Base-by-base conservation (phyloP, 768 basidiomycete species). In the Suillus americanus region DNA sequence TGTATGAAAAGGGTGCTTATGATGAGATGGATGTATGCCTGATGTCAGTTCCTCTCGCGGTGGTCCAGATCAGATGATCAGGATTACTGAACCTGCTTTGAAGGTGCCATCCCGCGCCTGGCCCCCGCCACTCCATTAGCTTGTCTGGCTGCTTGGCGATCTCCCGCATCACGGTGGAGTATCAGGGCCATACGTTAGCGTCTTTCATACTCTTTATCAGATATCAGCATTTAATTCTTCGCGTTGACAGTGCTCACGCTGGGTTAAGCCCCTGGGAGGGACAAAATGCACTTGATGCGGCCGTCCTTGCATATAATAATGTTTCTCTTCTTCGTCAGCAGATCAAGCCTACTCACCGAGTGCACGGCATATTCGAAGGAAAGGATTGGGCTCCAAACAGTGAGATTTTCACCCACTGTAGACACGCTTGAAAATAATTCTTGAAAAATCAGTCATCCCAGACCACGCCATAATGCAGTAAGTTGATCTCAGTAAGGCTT, bases 261-360 rank as follows among this genome's bases (percentile, higher is more conserved):
- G 86, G 87, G 3, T 79, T 88, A 18, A 87, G 87, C 20, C 91
- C 91, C n/a, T 92, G 91, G 91, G 89, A 91, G 71, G 91, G 90
- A 3, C 81, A 79, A 65, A 92, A 93, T 67, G 89, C 91, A 2
- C 77, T 92, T 10, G 91, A 94, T 72, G 92, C 92, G 0, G 91
- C 90, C 7, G 88, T 92, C 5, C 79, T 91, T 9, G 88, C 89
- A 13, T 93, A 93, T 71, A 88, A 84, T 60, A 89, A 87, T 63
- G 86, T 94, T 23, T 86, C 89, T 0, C 85, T 86, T 13, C 81
- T 95, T n/a, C 84, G 92, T 8, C 92, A 95, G 72, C 92, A 94
- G 70, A 79, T 92, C 10, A 80, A 82, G 61, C 91, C 92, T 0
- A 86, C 85, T 0, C 84, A 88, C 65, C 86, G 91, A 48, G 85